Base-by-base conservation (phyloP, 2,329 filamentous ascomycete species). In the Pezicula rhizophila region DNA sequence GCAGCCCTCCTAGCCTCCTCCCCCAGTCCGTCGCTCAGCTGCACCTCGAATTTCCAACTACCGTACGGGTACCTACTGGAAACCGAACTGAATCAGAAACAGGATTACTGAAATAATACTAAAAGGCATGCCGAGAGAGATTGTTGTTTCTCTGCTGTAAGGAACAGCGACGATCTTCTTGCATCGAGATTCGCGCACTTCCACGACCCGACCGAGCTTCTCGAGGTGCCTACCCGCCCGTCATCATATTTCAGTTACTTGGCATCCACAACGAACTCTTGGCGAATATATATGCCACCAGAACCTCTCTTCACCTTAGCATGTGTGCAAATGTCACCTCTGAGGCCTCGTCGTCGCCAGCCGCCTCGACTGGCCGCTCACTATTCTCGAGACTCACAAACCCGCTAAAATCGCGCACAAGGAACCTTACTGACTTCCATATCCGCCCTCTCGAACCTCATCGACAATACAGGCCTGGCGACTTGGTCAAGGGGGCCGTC, bases 361-460 rank as follows among this genome's bases (percentile, higher is more conserved):
- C 55, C 39, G 49, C 48, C 39, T 57, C 60, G 49, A 56, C 55
- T 31, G 48, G 60, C 44, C 57, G 60, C 28, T 61, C 63, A 38
- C 47, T 66, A 46, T 50, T 66, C 43, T 62, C 73, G 34, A 67
- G 73, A 57, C 60, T 78, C 50, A 70, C 70, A 35, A 71, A 70
- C 42, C 74, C 75, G 26, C 52, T 65, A 46, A 62, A 59, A 42
- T 56, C 72, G 70, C 64, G 70, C 64, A 51, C 74, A 46, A 84
- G 87, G 60, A 82, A 85, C 65, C 74, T 89, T 57, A 75, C 82
- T 70, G 87, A 92, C 64, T 93, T 90, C 70, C 81, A 88, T 67
- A 82, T 93, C 65, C 79, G 81, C 56, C 80, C 86, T 44, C 78
- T 87, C 63, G 86, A 92, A 63, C 87, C 87, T 11, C 84, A 91